These are phyloP conservation scores for Sporodiniella umbellata DNA, from an alignment of 371 early-diverging fungal genomes.

Conservation along the genomic window DNA sequence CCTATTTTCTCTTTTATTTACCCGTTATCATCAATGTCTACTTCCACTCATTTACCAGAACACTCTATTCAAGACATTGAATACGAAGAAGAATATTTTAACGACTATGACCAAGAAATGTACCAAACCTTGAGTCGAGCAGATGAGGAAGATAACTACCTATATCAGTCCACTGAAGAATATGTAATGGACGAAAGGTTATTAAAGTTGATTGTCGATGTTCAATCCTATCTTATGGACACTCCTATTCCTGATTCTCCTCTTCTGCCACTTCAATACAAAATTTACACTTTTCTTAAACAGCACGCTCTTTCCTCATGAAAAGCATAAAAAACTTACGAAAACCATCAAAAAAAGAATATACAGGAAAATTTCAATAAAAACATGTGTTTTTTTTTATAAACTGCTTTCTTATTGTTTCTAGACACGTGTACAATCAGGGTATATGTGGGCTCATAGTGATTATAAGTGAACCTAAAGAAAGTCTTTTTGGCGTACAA, in stretches of 20 bases:
- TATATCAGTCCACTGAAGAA: constrained; percentile 10
- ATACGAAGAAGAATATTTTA: constrained; percentile 19
- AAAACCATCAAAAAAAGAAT: not conserved
- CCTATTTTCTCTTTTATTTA: too few relatives aligned
- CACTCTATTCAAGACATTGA: constrained; percentile 8
- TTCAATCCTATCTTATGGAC: constrained; percentile 41
- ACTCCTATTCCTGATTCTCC: constrained; percentile 27
- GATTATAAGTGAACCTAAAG: too few relatives aligned
- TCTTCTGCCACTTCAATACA: constrained; percentile 40
- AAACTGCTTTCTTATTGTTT: too few relatives aligned
- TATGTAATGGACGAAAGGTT: constrained; percentile 29
- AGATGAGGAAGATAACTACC: constrained; percentile 20
- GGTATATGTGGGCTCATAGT: too few relatives aligned
- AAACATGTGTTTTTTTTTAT: too few relatives aligned
- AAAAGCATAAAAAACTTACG: not conserved
- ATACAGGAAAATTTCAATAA: too few relatives aligned
- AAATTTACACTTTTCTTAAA: constrained; percentile 46
- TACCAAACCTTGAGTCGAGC: constrained; percentile 20
- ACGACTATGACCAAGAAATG: constrained; percentile 33
- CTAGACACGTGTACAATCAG: too few relatives aligned
- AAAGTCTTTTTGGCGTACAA: too few relatives aligned
- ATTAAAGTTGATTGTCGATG: constrained; percentile 37
- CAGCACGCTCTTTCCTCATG: constrained; percentile 39
- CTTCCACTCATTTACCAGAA: not conserved
- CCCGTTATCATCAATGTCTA: too few relatives aligned